Evolutionary conservation across 768 basidiomycete genomes (phyloP).

Genomic region (Boletus sp.): DNA sequence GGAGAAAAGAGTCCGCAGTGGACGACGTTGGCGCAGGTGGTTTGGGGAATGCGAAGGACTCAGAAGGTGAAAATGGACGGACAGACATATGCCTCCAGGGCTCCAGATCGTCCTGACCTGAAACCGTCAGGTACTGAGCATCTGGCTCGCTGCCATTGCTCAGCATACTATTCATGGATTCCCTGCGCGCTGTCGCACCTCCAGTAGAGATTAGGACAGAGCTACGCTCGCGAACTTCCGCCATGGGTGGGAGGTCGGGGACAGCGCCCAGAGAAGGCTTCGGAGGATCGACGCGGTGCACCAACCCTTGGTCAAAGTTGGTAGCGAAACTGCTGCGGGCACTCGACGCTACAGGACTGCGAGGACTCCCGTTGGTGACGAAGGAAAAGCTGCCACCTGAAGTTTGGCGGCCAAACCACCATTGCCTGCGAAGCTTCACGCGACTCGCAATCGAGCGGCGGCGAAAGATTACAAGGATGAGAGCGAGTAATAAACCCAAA

Average conservation of each 20-base stretch:
- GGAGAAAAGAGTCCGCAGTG: neutral
- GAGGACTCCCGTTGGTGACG: slow-evolving; percentile 12
- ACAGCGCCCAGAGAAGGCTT: slow-evolving; percentile 10
- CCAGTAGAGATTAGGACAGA: slow-evolving; percentile 22
- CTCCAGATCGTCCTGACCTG: slow-evolving; percentile 16
- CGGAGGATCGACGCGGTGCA: slow-evolving; percentile 20
- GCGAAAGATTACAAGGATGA: slow-evolving; percentile 44
- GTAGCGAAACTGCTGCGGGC: slow-evolving; percentile 65
- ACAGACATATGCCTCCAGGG: slow-evolving; percentile 55
- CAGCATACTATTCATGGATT: slow-evolving; percentile 40
- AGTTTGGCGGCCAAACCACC: slow-evolving; percentile 41
- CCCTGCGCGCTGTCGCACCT: slow-evolving; percentile 25
- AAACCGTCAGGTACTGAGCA: slow-evolving; percentile 41
- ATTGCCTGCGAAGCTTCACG: slow-evolving; percentile 38
- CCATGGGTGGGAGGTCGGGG: slow-evolving; percentile 52
- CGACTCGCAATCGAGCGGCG: slow-evolving; percentile 44
- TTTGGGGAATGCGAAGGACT: slow-evolving; percentile 66
- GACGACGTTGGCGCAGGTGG: slow-evolving; percentile 39
- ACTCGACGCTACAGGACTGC: slow-evolving; percentile 14
- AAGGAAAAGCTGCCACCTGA: neutral
- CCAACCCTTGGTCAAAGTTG: slow-evolving; percentile 45
- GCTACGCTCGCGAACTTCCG: slow-evolving; percentile 45
- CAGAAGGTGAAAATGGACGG: slow-evolving; percentile 63
- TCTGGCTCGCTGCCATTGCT: slow-evolving; percentile 36
- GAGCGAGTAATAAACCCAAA: slow-evolving; percentile 28